These are phyloP conservation scores for Suillus cothurnatus DNA, from an alignment of 768 basidiomycete genomes.

Conservation along the genomic window DNA sequence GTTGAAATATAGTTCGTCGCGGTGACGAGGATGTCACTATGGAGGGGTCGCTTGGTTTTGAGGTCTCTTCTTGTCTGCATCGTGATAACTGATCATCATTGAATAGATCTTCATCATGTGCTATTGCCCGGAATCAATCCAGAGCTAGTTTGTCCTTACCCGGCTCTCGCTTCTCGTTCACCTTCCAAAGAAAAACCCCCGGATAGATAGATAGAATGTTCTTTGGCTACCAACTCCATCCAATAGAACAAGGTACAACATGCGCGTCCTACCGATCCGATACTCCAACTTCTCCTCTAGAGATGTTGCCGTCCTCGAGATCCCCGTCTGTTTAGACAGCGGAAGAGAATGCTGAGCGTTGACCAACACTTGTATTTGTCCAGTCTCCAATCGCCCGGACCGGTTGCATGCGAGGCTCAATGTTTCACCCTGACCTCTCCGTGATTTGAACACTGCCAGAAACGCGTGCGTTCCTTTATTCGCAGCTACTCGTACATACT, in stretches of 20 bases:
- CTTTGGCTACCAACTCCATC: not conserved
- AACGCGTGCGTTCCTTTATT: not conserved
- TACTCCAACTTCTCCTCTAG: not conserved
- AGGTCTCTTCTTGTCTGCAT: not conserved
- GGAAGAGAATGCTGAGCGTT: not conserved
- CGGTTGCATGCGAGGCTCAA: not conserved
- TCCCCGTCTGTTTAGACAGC: not conserved
- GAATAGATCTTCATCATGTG: slow-evolving; percentile 3
- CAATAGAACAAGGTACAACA: not conserved
- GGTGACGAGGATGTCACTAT: not conserved
- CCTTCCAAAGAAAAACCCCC: not conserved
- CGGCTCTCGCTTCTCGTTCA: not conserved
- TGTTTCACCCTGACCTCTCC: not conserved
- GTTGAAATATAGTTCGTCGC: not conserved
- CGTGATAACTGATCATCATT: not conserved
- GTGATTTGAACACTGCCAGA: not conserved
- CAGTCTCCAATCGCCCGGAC: slow-evolving; percentile 1
- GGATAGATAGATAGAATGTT: not conserved
- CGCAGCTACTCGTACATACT: not conserved
- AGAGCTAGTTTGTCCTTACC: not conserved
- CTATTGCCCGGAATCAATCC: not conserved
- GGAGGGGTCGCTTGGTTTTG: not conserved
- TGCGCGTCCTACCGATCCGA: not conserved
- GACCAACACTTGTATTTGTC: not conserved
- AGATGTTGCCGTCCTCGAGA: not conserved